These are phyloP conservation scores for Mimosa bimucronata DNA, from an alignment of 306 rosid genomes.

Conservation along the genomic window DNA sequence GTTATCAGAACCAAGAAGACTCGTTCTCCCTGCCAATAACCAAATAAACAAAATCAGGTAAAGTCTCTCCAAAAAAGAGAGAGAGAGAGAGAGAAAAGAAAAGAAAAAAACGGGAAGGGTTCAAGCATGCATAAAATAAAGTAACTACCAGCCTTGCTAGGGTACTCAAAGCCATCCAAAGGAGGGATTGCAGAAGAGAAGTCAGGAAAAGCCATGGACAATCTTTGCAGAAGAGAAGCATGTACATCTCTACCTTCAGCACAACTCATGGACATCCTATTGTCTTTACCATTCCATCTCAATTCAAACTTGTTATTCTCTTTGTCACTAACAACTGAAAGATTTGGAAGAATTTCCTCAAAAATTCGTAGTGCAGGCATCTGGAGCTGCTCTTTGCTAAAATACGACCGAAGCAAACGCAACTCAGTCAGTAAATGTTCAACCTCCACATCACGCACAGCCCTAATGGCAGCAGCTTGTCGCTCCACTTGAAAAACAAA, in stretches of 20 bases:
- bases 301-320: slow-evolving; percentile 53
- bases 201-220: slow-evolving; percentile 68
- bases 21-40: slow-evolving; percentile 65
- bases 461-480: slow-evolving; percentile 69
- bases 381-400: slow-evolving; percentile 59
- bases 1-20: slow-evolving; percentile 55
- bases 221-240: slow-evolving; percentile 58
- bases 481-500: slow-evolving; percentile 53
- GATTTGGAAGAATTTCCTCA: slow-evolving; percentile 57
- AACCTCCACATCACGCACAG: slow-evolving; percentile 75
- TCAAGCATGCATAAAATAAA: slow-evolving; percentile 20
- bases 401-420: slow-evolving; percentile 67
- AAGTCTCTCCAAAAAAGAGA: background rate
- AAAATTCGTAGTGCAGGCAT: slow-evolving; percentile 57
- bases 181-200: slow-evolving; percentile 55
- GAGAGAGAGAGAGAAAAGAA: too few relatives aligned
- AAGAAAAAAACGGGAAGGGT: slow-evolving; percentile 3
- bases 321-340: slow-evolving; percentile 46
- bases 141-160: slow-evolving; percentile 58
- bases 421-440: slow-evolving; percentile 67
- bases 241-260: slow-evolving; percentile 45
- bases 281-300: slow-evolving; percentile 46
- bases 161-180: slow-evolving; percentile 62
- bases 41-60: slow-evolving; percentile 41
- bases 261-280: slow-evolving; percentile 38